phyloP scores from a whole-genome alignment of 257 asterid species.

The Fraxinus americana region DNA sequence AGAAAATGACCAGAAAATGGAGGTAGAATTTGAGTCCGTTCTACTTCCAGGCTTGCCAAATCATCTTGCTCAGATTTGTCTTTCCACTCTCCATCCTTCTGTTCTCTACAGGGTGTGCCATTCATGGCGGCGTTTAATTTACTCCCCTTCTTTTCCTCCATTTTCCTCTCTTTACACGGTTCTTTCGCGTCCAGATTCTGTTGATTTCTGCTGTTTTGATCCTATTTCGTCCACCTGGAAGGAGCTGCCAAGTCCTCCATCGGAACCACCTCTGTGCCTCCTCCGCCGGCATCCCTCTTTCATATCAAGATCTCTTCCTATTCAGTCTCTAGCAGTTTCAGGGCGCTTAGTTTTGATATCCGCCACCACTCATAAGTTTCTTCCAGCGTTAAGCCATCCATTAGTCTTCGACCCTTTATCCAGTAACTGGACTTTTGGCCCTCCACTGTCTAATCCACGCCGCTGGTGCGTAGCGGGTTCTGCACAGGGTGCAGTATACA shows the following conservation, averaged over 20 bases:
- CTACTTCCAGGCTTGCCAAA: slow-evolving; percentile 70
- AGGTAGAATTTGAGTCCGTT: slow-evolving; percentile 11
- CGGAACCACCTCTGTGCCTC: slow-evolving; percentile 38
- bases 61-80: slow-evolving; percentile 63
- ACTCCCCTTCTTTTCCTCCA: slow-evolving; percentile 58
- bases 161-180: slow-evolving; percentile 58
- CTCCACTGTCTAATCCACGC: slow-evolving; percentile 51
- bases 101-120: slow-evolving; percentile 50
- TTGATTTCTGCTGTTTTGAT: slow-evolving; percentile 52
- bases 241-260: slow-evolving; percentile 53
- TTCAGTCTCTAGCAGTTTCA: slow-evolving; percentile 55
- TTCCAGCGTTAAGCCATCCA: slow-evolving; percentile 58
- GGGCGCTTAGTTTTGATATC: slow-evolving; percentile 46
- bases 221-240: slow-evolving; percentile 65
- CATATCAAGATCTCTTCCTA: slow-evolving; percentile 62
- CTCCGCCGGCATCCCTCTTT: slow-evolving; percentile 63
- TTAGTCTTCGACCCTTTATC: slow-evolving; percentile 55
- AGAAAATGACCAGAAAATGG: slow-evolving; percentile 7
- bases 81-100: slow-evolving; percentile 51
- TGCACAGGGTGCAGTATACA: slow-evolving; percentile 38
- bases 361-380: slow-evolving; percentile 53
- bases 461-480: slow-evolving; percentile 73
- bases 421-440: slow-evolving; percentile 63
- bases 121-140: slow-evolving; percentile 73
- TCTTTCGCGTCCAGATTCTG: slow-evolving; percentile 35